phyloP scores from a whole-genome alignment of 208 protist species.

The Tetramitus jugosus region DNA sequence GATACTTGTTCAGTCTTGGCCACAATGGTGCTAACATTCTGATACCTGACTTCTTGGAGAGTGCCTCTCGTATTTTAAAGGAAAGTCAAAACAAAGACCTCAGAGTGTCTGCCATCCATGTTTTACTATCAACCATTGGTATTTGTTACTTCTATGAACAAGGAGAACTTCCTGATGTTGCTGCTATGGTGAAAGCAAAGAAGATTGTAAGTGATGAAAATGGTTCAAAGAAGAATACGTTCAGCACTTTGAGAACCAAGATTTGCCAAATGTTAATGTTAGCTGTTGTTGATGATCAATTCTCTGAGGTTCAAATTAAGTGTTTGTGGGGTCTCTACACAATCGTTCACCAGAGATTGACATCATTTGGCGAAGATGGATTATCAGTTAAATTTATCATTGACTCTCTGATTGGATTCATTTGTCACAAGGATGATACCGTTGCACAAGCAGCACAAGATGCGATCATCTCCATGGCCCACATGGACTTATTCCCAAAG shows the following conservation, averaged over 20 bases:
- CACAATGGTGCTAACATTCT: neutral
- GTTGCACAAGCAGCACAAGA: neutral
- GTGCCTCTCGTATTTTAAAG: neutral
- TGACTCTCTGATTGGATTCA: neutral
- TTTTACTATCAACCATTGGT: neutral
- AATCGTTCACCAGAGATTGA: neutral
- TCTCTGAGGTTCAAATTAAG: no score
- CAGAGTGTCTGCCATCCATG: neutral
- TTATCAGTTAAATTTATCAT: neutral
- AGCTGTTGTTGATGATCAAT: neutral
- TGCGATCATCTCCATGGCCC: neutral
- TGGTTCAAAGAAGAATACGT: no score
- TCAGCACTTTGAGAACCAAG: neutral
- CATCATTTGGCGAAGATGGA: neutral
- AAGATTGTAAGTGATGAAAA: no score
- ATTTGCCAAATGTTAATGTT: neutral
- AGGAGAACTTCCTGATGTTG: neutral
- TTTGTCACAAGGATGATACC: neutral
- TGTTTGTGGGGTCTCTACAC: neutral
- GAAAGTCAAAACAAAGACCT: neutral
- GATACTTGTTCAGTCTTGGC: neutral
- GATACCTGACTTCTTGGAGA: neutral
- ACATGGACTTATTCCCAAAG: neutral
- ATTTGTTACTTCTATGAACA: constrained; percentile 11
- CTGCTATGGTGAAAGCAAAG: neutral